Percentiles rank a stretch among this genome's conserved stretches.
Evolutionary conservation across 2,329 filamentous ascomycete species (phyloP).

Genomic region (Fusarium torreyae): DNA sequence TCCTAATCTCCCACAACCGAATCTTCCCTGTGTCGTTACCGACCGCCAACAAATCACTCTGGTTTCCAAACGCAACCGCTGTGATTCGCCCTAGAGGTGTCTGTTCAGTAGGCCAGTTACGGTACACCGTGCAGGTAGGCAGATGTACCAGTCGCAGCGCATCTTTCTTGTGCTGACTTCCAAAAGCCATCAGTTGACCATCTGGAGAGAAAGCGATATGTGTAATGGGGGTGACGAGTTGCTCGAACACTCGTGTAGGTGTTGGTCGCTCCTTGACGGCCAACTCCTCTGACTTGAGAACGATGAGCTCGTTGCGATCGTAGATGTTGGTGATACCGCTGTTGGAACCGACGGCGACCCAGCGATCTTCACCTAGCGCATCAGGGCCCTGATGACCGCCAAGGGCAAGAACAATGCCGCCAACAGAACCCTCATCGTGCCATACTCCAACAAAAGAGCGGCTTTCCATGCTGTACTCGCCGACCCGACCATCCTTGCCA

Average conservation of each 20-base stretch:
- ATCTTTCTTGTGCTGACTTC: constrained; percentile 89
- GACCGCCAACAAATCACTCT: constrained; percentile 82
- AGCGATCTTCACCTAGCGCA: constrained; percentile 82
- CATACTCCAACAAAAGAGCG: constrained; percentile 83
- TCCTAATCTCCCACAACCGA: constrained; percentile 89
- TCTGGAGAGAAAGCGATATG: constrained; percentile 87
- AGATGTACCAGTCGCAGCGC: constrained; percentile 90
- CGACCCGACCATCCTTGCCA: constrained; percentile 89
- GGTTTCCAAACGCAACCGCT: constrained; percentile 76
- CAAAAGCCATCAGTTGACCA: constrained; percentile 90
- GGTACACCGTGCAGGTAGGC: constrained; percentile 92
- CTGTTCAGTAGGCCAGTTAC: constrained; percentile 94
- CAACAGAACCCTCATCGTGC: constrained; percentile 91
- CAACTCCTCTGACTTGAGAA: constrained; percentile 57
- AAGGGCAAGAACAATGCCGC: constrained; percentile 84
- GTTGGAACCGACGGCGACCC: constrained; percentile 89
- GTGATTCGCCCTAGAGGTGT: constrained; percentile 91
- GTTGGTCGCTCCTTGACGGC: constrained; percentile 77
- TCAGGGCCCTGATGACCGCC: constrained; percentile 77
- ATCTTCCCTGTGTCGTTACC: constrained; percentile 93
- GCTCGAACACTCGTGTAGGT: constrained; percentile 82
- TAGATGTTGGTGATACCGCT: constrained; percentile 95
- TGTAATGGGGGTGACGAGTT: constrained; percentile 89
- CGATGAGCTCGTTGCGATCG: constrained; percentile 78
- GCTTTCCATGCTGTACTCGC: constrained; percentile 84